Evolutionary conservation across 2,329 filamentous ascomycete species (phyloP).

Genomic region (Penicillium sclerotigenum): DNA sequence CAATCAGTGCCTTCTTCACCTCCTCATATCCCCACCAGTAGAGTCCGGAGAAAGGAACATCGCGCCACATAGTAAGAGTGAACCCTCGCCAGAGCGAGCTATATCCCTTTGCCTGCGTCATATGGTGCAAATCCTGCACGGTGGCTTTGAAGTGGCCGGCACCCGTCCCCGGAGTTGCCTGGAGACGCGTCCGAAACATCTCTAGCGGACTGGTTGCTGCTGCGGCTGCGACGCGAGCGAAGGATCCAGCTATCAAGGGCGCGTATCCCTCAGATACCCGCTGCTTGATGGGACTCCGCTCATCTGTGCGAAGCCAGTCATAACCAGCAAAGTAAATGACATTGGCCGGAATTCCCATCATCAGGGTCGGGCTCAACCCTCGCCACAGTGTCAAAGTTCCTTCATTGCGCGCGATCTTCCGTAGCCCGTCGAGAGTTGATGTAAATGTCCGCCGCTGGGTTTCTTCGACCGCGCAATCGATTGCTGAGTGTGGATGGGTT

Average conservation of each 20-base stretch:
- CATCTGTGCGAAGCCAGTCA: slow-evolving; percentile 81
- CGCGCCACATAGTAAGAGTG: slow-evolving; percentile 88
- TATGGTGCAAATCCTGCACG: slow-evolving; percentile 68
- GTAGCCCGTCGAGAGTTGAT: slow-evolving; percentile 85
- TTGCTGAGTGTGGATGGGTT: slow-evolving; percentile 44
- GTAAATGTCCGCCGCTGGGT: slow-evolving; percentile 78
- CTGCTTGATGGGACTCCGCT: slow-evolving; percentile 66
- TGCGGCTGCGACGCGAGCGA: slow-evolving; percentile 76
- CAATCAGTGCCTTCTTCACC: slow-evolving; percentile 67
- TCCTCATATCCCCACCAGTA: slow-evolving; percentile 99
- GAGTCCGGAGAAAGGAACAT: slow-evolving; percentile 93
- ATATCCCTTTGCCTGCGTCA: slow-evolving; percentile 76
- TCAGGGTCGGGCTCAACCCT: slow-evolving; percentile 85
- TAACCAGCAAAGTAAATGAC: slow-evolving; percentile 99
- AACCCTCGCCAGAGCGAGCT: slow-evolving; percentile 85
- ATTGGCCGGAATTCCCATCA: slow-evolving; percentile 92
- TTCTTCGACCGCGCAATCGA: slow-evolving; percentile 83
- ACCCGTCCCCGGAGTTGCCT: slow-evolving; percentile 61
- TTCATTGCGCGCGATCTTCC: slow-evolving; percentile 93
- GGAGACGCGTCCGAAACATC: slow-evolving; percentile 88
- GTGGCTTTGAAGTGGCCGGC: slow-evolving; percentile 76
- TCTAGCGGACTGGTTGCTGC: slow-evolving; percentile 85
- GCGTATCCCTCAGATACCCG: slow-evolving; percentile 66
- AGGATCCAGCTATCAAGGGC: slow-evolving; percentile 74
- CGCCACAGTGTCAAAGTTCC: slow-evolving; percentile 84